A percentile compares a stretch with the other conserved stretches of the same genome.
phyloP scores from a whole-genome alignment of 1,284 basidiomycete genomes.

The Apiotrichum veenhuisii region DNA sequence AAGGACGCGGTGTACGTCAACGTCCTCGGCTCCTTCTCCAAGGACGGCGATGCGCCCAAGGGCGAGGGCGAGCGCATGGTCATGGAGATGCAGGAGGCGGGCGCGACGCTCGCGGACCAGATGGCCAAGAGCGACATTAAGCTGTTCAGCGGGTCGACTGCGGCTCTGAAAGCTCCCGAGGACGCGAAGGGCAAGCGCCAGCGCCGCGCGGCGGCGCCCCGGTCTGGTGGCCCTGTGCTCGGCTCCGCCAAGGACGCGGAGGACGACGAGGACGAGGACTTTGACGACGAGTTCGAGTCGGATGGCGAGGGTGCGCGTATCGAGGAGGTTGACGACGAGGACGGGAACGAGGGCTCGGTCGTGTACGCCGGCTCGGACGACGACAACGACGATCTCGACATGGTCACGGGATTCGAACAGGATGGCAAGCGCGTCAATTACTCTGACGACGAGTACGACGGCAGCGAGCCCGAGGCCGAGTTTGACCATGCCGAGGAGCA shows the following conservation, averaged over 20 bases:
- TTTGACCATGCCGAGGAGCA: slow-evolving; percentile 47
- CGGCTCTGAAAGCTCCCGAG: slow-evolving; percentile 52
- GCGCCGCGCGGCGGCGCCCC: slow-evolving; percentile 34
- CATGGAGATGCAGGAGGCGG: slow-evolving; percentile 87
- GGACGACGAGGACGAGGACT: slow-evolving; percentile 42
- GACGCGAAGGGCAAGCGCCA: slow-evolving; percentile 23
- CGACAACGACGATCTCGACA: slow-evolving; percentile 48
- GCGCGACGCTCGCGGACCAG: slow-evolving; percentile 74
- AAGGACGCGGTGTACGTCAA: slow-evolving; percentile 99
- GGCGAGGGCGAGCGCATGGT: slow-evolving; percentile 98
- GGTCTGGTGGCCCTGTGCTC: slow-evolving; percentile 39
- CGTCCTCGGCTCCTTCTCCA: slow-evolving; percentile 88
- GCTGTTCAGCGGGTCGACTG: slow-evolving; percentile 77
- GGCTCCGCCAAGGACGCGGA: slow-evolving; percentile 45
- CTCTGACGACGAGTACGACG: slow-evolving; percentile 42
- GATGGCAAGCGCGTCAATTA: slow-evolving; percentile 49
- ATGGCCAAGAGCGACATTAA: slow-evolving; percentile 77
- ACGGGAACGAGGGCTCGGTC: slow-evolving; percentile 51
- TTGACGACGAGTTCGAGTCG: slow-evolving; percentile 40
- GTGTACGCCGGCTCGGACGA: slow-evolving; percentile 79
- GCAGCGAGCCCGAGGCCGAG: slow-evolving; percentile 49
- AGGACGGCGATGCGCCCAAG: slow-evolving; percentile 57
- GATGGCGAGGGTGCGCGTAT: slow-evolving; percentile 29
- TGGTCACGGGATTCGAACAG: slow-evolving; percentile 48
- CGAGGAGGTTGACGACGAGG: slow-evolving; percentile 47